Base-by-base conservation (phyloP, 1,139 yeast genomes). In the Magnusiomyces suaveolens region DNA sequence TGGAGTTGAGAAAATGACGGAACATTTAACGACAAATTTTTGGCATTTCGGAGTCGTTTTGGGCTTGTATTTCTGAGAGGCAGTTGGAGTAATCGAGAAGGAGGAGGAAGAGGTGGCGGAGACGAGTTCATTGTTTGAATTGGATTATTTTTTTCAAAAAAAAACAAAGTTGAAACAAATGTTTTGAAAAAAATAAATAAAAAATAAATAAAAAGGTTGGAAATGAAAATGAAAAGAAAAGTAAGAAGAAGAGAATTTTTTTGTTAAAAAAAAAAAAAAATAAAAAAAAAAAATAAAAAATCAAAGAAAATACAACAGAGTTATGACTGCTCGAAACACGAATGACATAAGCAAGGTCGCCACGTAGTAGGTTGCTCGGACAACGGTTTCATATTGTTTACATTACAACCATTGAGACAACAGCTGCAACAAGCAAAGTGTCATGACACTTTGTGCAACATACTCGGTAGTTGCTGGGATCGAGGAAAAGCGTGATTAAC, bases 11-110 rank as follows among this genome's bases (percentile, higher is more conserved):
- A n/a, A 18, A 53, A 48, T 2, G 55, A 44, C 12, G 55, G 55
- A 36, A 53, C 55, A 36, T 53, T 53, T 16, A 53, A 26, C 20
- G 55, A 53, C 16, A 53, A 51, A 51, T 53, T 53, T 49, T 53
- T 53, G 2, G 55, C 55, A 26, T 53, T 53, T 44, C 49, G 32
- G 1, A 36, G 23, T 2, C 55, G 52, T 39, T 48, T 47, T 10
- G 51, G 48, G 24, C 43, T 36, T 18, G 16, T 26, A 1, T 32
- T 38, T 6, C 48, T 49, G 18, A 38, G 21, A 3, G 55, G 55
- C 3, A 50, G 50, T 21, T 46, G 43, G 26, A 53, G 50, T 20
- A 23, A 48, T 38, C 48, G 23, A 10, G 55, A 46, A 6, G 55
- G 55, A 20, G 54, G 54, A 36, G 54, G 54, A 32, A 24, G 54